Conservation (phyloP, 176 grass and related monocot species). For the Raddia distichophylla region DNA sequence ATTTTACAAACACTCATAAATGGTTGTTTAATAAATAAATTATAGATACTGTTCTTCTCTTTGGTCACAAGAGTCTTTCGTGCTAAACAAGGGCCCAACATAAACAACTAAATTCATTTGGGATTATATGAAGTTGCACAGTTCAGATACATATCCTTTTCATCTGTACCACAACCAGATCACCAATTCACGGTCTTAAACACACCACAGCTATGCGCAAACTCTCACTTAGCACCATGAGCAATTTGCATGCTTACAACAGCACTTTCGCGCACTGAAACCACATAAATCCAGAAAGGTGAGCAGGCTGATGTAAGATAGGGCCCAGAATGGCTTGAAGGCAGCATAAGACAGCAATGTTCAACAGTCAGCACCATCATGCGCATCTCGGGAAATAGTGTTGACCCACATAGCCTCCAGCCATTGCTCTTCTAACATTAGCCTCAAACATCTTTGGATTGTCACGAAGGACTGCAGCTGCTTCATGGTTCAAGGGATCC, state of each 20-base stretch:
- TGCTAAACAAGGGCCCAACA: too few relatives aligned
- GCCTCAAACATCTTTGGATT: constrained; percentile 73
- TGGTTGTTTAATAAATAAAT: too few relatives aligned
- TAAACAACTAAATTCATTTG: too few relatives aligned
- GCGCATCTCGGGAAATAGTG: constrained; percentile 67
- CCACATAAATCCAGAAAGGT: constrained; percentile 12
- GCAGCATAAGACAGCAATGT: neutral
- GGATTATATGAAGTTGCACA: neutral
- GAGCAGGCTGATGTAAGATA: neutral
- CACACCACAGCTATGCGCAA: constrained; percentile 8
- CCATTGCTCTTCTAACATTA: constrained; percentile 70
- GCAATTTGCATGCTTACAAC: constrained; percentile 7
- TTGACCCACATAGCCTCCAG: constrained; percentile 66
- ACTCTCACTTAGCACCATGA: neutral
- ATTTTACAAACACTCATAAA: too few relatives aligned
- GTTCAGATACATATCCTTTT: constrained; percentile 8
- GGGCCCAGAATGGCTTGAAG: constrained; percentile 3
- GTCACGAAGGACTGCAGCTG: constrained; percentile 69
- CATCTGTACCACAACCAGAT: constrained; percentile 30
- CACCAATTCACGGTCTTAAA: constrained; percentile 28
- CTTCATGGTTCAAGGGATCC: constrained; percentile 83
- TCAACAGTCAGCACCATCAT: constrained; percentile 27
- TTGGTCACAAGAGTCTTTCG: too few relatives aligned
- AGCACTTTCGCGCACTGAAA: constrained; percentile 4
- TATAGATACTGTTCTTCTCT: too few relatives aligned